Base-by-base conservation (phyloP, 2,329 filamentous ascomycete species). In the Arthroderma sp. region DNA sequence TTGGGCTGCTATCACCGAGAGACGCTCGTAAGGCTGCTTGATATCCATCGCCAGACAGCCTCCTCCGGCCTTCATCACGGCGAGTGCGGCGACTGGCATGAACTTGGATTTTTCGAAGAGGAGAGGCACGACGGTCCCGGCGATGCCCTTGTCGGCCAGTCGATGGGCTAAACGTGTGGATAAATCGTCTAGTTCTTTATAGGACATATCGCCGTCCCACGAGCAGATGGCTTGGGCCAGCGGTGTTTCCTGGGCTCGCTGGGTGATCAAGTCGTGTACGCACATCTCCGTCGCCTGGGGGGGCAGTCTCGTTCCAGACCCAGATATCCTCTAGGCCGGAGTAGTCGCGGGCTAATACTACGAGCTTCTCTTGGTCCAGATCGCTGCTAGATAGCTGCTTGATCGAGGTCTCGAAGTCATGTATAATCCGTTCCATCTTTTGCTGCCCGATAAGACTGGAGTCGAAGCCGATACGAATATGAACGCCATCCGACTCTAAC, bases 31-130 rank as follows among this genome's bases (percentile, higher is more conserved):
- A 0, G 66, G 68, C 19, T 66, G 60, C 2, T 60, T 63, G n/a
- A 65, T 62, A 53, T 66, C 68, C 38, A 69, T 60, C 9, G 66
- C 59, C 13, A 66, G 58, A 58, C 66, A 68, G 4, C 61, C 63
- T 21, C 59, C 65, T 2, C 67, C 67, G 7, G 65, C 61, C 49
- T 65, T 67, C 56, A 68, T 61, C 4, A 66, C 62, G 7, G 61
- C 65, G 4, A 69, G 60, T 21, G 65, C 59, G 9, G 61, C 63
- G 28, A 69, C 62, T 19, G 65, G 58, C n/a, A 64, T 64, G 65
- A 65, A 68, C 31, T 47, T 61, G 35, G 66, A 68, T 47, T 68
- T 68, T 39, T 68, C 63, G 41, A 69, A 68, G 51, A 65, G 68
- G 5, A 66, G n/a, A 8, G 63, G 62, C 4, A 68, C 58, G n/a